Percentiles rank a stretch among this genome's conserved stretches.
These are phyloP conservation scores for Inga leiocalycina DNA, from an alignment of 306 rosid genomes.

Conservation along the genomic window DNA sequence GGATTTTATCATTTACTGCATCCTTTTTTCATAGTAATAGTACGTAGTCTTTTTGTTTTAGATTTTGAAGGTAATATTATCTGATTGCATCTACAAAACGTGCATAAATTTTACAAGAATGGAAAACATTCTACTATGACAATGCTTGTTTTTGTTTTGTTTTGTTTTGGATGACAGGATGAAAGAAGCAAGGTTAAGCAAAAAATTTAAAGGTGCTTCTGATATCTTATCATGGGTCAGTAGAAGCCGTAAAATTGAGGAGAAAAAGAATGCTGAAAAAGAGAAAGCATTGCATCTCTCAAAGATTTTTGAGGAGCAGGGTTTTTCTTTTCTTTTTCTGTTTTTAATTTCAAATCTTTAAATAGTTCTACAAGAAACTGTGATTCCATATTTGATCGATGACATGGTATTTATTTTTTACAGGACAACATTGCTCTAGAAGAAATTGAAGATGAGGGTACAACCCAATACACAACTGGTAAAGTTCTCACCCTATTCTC, in stretches of 20 bases:
- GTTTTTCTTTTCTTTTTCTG: not conserved
- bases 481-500: conserved; percentile 20
- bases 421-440: conserved; percentile 84
- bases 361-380: conserved; percentile 14
- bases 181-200: conserved; percentile 76
- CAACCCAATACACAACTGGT: conserved; percentile 49
- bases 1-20: conserved; percentile 3
- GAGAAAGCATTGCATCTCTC: conserved; percentile 79
- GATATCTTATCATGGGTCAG: conserved; percentile 82
- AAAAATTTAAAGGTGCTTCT: conserved; percentile 62
- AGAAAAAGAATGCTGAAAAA: conserved; percentile 57
- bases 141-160: not conserved
- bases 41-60: not conserved
- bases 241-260: conserved; percentile 78
- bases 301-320: conserved; percentile 92
- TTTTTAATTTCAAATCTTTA: not conserved
- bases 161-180: conserved; percentile 48
- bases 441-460: conserved; percentile 79
- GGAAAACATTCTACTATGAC: too few relatives aligned
- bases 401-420: conserved; percentile 27
- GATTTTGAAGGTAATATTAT: not conserved
- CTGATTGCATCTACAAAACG: not conserved
- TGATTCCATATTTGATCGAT: conserved; percentile 22
- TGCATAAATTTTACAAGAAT: not conserved
- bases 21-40: not conserved